Evolutionary conservation across 2,329 filamentous ascomycete genomes (phyloP).

Genomic region (Calonectria fujianensis): DNA sequence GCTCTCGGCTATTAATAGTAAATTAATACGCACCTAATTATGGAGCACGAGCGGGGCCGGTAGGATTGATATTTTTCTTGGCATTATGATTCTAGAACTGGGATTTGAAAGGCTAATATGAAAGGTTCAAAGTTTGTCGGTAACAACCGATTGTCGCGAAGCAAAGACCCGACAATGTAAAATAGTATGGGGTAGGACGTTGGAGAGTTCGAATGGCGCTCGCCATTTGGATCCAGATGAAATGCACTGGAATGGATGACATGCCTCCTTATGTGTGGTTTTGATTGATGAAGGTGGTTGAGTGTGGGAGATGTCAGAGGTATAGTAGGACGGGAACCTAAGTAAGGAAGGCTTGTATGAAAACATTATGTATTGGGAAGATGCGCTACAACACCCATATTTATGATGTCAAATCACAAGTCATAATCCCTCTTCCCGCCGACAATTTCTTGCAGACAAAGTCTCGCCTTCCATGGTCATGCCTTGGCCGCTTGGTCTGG

Average conservation of each 20-base stretch:
- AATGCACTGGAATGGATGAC: conserved; percentile 5
- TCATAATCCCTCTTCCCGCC: conserved; percentile 4
- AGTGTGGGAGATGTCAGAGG: conserved; percentile 38
- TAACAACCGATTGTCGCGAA: conserved; percentile 27
- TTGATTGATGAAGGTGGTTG: conserved; percentile 6
- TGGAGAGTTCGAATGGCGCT: conserved; percentile 3
- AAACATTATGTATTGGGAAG: neutral
- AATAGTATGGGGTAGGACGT: neutral
- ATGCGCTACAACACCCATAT: neutral
- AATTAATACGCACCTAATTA: conserved; percentile 8
- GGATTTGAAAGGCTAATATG: conserved; percentile 21
- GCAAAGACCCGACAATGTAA: neutral
- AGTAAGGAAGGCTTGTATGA: neutral
- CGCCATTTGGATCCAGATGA: neutral
- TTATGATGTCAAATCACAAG: conserved; percentile 18
- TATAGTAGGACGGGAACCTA: conserved; percentile 23
- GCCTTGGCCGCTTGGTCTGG: conserved; percentile 26
- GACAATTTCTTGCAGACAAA: conserved; percentile 35
- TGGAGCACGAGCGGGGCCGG: neutral
- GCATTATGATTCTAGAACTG: conserved; percentile 6
- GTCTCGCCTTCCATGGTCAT: conserved; percentile 23
- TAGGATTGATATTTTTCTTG: conserved; percentile 3
- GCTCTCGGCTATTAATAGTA: conserved; percentile 16
- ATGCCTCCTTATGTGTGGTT: neutral
- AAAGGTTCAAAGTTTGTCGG: conserved; percentile 6